Evolutionary conservation across 148 eudicot species (phyloP).

Genomic region (Vaccinium vitisidaea): DNA sequence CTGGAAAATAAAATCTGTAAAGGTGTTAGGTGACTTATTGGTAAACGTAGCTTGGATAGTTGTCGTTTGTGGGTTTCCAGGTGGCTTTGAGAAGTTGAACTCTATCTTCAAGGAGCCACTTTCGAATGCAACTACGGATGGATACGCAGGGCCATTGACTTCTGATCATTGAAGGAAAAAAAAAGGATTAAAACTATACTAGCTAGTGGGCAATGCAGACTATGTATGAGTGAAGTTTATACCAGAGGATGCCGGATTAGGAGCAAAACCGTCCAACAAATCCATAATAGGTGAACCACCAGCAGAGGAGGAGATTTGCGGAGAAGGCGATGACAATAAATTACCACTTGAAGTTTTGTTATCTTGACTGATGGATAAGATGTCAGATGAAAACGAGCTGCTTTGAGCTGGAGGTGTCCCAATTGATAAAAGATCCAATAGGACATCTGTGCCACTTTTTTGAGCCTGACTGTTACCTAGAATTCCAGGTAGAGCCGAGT

Average conservation of each 20-base stretch:
- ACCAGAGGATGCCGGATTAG: constrained; percentile 44
- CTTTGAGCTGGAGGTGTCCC: constrained; percentile 65
- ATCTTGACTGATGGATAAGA: constrained; percentile 53
- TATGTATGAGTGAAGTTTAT: constrained; percentile 3
- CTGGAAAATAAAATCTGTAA: constrained; percentile 80
- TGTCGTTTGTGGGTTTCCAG: constrained; percentile 68
- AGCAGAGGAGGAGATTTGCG: constrained; percentile 41
- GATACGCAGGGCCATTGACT: constrained; percentile 59
- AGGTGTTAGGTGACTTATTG: constrained; percentile 58
- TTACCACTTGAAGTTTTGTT: constrained; percentile 42
- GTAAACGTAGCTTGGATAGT: constrained; percentile 63
- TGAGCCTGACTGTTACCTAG: constrained; percentile 66
- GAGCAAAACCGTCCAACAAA: constrained; percentile 72
- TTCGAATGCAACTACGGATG: constrained; percentile 80
- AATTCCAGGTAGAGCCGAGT: constrained; percentile 23
- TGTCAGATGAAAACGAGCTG: constrained; percentile 47
- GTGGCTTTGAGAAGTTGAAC: constrained; percentile 73
- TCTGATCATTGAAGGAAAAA: constrained; percentile 38
- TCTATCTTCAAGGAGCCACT: constrained; percentile 72
- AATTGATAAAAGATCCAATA: constrained; percentile 87
- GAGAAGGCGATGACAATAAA: constrained; percentile 47
- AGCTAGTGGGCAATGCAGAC: neutral
- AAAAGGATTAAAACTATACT: constrained; percentile 17
- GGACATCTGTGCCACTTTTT: constrained; percentile 69
- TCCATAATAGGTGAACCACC: constrained; percentile 64